Evolutionary conservation across 1,284 basidiomycete species (phyloP).

Genomic region (Trichosporon sp.): DNA sequence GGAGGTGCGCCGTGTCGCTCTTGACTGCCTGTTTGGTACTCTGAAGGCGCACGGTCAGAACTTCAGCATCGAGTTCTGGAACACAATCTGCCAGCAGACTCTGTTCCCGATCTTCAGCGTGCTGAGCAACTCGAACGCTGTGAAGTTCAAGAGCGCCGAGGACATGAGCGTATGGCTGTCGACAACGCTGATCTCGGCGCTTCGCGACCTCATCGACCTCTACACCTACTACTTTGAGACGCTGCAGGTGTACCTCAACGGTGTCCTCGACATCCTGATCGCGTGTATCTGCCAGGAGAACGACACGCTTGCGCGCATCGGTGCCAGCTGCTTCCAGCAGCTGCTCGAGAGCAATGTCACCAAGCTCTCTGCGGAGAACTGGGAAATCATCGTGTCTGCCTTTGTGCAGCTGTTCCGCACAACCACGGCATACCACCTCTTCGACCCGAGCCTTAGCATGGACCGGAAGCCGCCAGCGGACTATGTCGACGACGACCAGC

Average conservation of each 20-base stretch:
- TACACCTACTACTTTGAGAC: slow-evolving; percentile 96
- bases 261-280: slow-evolving; percentile 84
- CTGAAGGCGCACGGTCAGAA: slow-evolving; percentile 82
- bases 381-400: slow-evolving; percentile 88
- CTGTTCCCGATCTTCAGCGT: slow-evolving; percentile 99
- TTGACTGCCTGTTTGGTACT: slow-evolving; percentile 92
- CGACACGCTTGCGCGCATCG: slow-evolving; percentile 95
- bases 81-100: slow-evolving; percentile 91
- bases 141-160: slow-evolving; percentile 91
- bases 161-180: slow-evolving; percentile 99
- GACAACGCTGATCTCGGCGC: slow-evolving; percentile 97
- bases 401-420: slow-evolving; percentile 95
- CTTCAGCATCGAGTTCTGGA: slow-evolving; percentile 94
- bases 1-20: slow-evolving; percentile 89
- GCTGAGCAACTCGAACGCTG: slow-evolving; percentile 60
- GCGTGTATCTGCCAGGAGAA: slow-evolving; percentile 99
- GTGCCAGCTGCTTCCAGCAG: slow-evolving; percentile 95
- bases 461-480: slow-evolving; percentile 62
- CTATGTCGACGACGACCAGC: slow-evolving; percentile 53
- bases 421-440: slow-evolving; percentile 95
- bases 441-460: slow-evolving; percentile 77
- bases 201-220: slow-evolving; percentile 90
- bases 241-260: slow-evolving; percentile 82
- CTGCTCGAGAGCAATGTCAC: slow-evolving; percentile 88
- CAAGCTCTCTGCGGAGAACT: slow-evolving; percentile 76